phyloP scores from a whole-genome alignment of 1,284 basidiomycete species.

The Porodaedalea pini region DNA sequence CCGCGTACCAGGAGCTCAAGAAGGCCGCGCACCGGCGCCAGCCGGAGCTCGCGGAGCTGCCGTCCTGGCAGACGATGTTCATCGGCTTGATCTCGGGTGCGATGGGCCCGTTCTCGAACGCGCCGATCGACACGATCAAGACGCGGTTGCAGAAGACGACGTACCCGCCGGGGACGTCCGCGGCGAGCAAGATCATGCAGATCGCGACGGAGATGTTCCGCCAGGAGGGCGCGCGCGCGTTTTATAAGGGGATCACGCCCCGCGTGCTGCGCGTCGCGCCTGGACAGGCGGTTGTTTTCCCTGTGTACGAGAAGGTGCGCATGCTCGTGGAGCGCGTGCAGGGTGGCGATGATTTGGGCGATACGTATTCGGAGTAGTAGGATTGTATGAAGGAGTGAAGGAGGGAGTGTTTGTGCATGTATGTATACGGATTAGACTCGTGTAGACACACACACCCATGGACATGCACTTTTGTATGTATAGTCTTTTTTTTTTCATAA shows the following conservation, averaged over 20 bases:
- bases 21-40: conserved; percentile 75
- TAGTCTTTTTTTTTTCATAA: no score
- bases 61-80: conserved; percentile 91
- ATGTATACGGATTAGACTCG: no score
- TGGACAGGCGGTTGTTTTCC: conserved; percentile 87
- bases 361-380: conserved; percentile 59
- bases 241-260: conserved; percentile 98
- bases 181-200: conserved; percentile 69
- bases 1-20: conserved; percentile 97
- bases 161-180: conserved; percentile 73
- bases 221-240: conserved; percentile 84
- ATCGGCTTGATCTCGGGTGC: conserved; percentile 96
- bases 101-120: conserved; percentile 96
- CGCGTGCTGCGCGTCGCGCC: conserved; percentile 95
- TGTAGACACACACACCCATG: no score
- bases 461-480: no score
- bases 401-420: not conserved
- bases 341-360: conserved; percentile 48
- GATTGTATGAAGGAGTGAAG: not conserved
- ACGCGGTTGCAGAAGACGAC: conserved; percentile 90
- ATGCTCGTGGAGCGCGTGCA: conserved; percentile 66
- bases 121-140: conserved; percentile 97
- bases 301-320: conserved; percentile 87
- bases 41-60: conserved; percentile 72
- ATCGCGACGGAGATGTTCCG: conserved; percentile 93